Percentiles rank a stretch among this genome's conserved stretches.
These are phyloP conservation scores for Xylariaceae sp. DNA, from an alignment of 2,329 filamentous ascomycete genomes.

Conservation along the genomic window DNA sequence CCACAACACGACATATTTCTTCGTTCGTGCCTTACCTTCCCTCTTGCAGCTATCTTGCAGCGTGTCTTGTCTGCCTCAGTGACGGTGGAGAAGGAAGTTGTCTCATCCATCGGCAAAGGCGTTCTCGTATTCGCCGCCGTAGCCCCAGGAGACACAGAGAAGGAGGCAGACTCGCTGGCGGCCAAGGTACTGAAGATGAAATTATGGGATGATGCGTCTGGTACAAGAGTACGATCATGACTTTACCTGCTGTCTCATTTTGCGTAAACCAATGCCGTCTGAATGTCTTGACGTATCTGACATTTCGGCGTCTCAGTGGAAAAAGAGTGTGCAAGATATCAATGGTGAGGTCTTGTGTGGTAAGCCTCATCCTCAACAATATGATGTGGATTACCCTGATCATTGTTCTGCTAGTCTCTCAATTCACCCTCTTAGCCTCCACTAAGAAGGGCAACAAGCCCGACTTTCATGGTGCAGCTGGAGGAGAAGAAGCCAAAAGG, in stretches of 20 bases:
- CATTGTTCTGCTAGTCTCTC: slow-evolving; percentile 63
- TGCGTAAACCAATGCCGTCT: too few relatives aligned
- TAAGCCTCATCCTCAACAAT: slow-evolving; percentile 37
- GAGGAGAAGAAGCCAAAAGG: slow-evolving; percentile 69
- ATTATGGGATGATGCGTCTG: slow-evolving; percentile 81
- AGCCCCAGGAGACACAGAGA: slow-evolving; percentile 82
- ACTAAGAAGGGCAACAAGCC: slow-evolving; percentile 97
- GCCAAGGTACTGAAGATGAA: slow-evolving; percentile 84
- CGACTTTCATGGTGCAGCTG: slow-evolving; percentile 85
- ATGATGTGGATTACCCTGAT: too few relatives aligned
- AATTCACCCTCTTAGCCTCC: slow-evolving; percentile 89
- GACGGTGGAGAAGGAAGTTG: slow-evolving; percentile 82
- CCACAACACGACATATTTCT: slow-evolving; percentile 2
- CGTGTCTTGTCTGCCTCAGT: slow-evolving; percentile 93
- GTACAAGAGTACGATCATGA: slow-evolving; percentile 52
- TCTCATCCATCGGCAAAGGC: slow-evolving; percentile 88
- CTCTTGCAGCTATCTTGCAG: slow-evolving; percentile 75
- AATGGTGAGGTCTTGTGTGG: slow-evolving; percentile 91
- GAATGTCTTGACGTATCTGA: too few relatives aligned
- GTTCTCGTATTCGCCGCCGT: slow-evolving; percentile 89
- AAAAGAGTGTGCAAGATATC: slow-evolving; percentile 82
- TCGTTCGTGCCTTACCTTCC: slow-evolving; percentile 11
- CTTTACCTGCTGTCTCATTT: slow-evolving; percentile 6
- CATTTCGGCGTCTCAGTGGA: slow-evolving; percentile 61
- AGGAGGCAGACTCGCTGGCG: slow-evolving; percentile 80